Evolutionary conservation across 768 basidiomycete species (phyloP).

Genomic region (Rickenella mellea): DNA sequence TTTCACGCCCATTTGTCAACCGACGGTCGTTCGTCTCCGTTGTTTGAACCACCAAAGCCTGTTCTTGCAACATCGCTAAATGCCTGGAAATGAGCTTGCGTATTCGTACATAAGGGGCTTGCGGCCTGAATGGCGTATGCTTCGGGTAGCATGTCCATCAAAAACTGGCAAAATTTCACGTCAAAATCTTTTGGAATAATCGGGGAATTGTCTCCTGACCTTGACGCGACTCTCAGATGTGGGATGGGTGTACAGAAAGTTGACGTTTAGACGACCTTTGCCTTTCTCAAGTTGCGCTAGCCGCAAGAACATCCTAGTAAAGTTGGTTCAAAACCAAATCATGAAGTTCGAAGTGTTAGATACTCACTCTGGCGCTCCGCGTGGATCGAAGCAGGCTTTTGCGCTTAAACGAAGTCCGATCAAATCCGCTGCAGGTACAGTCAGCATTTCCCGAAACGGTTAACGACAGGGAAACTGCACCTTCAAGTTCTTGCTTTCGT

Average conservation of each 20-base stretch:
- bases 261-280: conserved; percentile 21
- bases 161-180: conserved; percentile 23
- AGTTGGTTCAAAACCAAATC: not conserved
- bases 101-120: conserved; percentile 43
- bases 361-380: conserved; percentile 59
- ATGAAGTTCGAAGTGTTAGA: not conserved
- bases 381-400: conserved; percentile 81
- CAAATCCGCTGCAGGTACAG: conserved; percentile 52
- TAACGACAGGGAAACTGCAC: conserved; percentile 19
- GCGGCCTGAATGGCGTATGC: conserved; percentile 44
- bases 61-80: not conserved
- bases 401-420: conserved; percentile 78
- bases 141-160: conserved; percentile 47
- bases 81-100: not conserved
- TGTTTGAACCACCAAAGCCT: no score
- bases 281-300: conserved; percentile 12
- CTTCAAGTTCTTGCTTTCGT: conserved; percentile 73
- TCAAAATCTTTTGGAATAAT: not conserved
- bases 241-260: conserved; percentile 81
- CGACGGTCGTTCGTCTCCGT: no score
- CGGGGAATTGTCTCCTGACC: conserved; percentile 28
- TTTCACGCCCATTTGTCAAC: no score
- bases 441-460: not conserved
- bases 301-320: not conserved
- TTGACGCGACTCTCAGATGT: conserved; percentile 60